Base-by-base conservation (phyloP, 2,329 filamentous ascomycete species). In the Cladosporium sphaerospermum region DNA sequence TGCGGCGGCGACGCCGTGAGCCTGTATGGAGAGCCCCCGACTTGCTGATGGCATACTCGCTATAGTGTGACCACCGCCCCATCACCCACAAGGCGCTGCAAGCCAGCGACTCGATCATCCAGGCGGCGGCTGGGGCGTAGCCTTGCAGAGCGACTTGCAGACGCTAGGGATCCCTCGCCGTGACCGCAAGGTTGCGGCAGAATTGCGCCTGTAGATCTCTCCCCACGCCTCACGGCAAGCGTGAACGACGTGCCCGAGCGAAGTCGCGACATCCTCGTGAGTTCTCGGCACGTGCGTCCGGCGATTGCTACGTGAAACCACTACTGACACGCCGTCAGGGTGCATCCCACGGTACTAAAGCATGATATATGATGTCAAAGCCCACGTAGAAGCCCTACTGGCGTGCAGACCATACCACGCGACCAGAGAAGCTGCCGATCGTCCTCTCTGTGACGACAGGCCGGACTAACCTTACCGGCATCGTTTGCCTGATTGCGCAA, bases 181-280 rank as follows among this genome's bases (percentile, higher is more conserved):
- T 28, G 23, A 28, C 23, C 23, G 23, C 23, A 28, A 39, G 36
- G 36, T 9, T 39, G 16, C 36, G 16, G 40, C 16, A 42, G 40
- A 23, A 42, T 10, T 42, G 40, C 40, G 40, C 40, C 40, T 28
- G 40, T 42, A 19, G 40, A 42, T 42, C 40, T 10, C 23, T 14
- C 40, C 40, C 40, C 40, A 28, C 23, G 13, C 16, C 10, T 42
- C 16, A 42, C 16, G 40, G 9, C 40, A 42, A 42, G 40, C 40
- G 18, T 14, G 9, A 28, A 42, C 40, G 19, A 28, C 40, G 19
- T 19, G 40, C 19, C 23, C 40, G 13, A 42, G 6, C 40, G n/a
- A 37, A 11, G 34, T 14, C 46, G 46, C 46, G 37, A 49, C 14
- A 42, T 34, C 18, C 31, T 49, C 47, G 39, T 18, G 39, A 43